These are phyloP conservation scores for Tetrahymena thermophila DNA, from an alignment of 73 alveolate species.

Conservation along the genomic window DNA sequence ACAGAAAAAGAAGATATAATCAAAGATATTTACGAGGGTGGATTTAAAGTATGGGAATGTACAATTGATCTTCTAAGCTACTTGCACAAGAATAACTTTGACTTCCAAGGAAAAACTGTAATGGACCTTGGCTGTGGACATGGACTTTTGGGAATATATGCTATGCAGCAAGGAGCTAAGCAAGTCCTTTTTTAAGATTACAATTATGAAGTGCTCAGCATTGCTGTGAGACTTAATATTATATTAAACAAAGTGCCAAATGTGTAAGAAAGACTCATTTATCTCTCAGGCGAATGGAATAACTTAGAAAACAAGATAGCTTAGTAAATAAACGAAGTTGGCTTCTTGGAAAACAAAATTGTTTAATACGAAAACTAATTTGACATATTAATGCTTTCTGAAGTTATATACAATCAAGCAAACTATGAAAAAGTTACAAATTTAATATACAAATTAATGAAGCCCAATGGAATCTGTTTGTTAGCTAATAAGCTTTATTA, in stretches of 20 bases:
- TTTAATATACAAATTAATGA: conserved; percentile 3
- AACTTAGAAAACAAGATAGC: neutral
- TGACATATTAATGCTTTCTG: conserved; percentile 31
- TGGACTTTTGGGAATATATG: conserved; percentile 35
- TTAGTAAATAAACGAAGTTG: neutral
- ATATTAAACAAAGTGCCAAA: neutral
- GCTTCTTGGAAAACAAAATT: neutral
- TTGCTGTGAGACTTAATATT: conserved; percentile 1
- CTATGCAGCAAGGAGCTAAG: conserved; percentile 29
- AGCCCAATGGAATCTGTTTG: conserved; percentile 7
- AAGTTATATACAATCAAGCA: conserved; percentile 37
- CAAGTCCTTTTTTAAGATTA: conserved; percentile 27
- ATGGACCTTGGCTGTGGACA: conserved; percentile 45
- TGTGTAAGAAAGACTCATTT: neutral
- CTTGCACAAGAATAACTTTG: neutral
- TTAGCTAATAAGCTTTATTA: conserved; percentile 24
- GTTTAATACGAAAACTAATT: neutral
- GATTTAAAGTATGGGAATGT: conserved; percentile 40
- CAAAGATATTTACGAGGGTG: conserved; percentile 28
- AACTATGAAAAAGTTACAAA: conserved; percentile 22
- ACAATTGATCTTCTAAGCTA: conserved; percentile 26
- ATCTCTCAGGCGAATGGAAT: conserved; percentile 36
- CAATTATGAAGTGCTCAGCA: conserved; percentile 7
- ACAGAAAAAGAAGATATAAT: conserved; percentile 4
- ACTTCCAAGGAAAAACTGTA: conserved; percentile 3